Base-by-base conservation (phyloP, 2,329 filamentous ascomycete species). In the Colletotrichum cuscutae region DNA sequence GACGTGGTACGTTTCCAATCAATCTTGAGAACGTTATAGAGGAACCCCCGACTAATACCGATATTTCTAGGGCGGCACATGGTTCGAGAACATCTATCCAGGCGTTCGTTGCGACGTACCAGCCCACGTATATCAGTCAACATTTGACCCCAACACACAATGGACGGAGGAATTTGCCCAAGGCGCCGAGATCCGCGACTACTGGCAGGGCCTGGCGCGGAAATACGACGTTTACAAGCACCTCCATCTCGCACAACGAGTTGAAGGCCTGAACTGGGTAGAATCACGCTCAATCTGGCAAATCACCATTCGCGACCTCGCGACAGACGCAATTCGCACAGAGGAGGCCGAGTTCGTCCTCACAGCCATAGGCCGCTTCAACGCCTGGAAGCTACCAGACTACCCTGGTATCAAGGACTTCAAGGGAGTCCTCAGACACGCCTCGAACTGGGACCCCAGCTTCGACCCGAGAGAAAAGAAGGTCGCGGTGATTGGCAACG, bases 81-180 rank as follows among this genome's bases (percentile, higher is more conserved):
- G 87, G 87, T 84, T 87, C 61, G 87, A 88, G 72, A 89, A 89
- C 67, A 78, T 84, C 4, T 93, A 93, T 74, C 91, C 91, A 0
- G 91, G 91, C 1, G 90, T 92, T 1, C 84, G 90, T 54, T 94
- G 92, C 76, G 91, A 94, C 78, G 67, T 94, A 15, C 91, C 92
- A 0, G 88, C 91, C 0, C 90, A 93, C 78, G 90, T 92, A 24
- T 94, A 94, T 76, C 92, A 94, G 77, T 89, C 88, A 8, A 90
- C 89, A 0, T 94, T 93, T 78, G 85, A 86, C 7, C 91, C 91
- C 1, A 94, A 94, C 68, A 88, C 87, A 0, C 85, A 93, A 75
- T 95, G 93, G 93, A 87, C 86, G 0, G 90, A 93, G 76, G 86
- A 91, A 72, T 94, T 93, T 77, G 89, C 92, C 0, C 88, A 89